phyloP scores from a whole-genome alignment of 2,329 filamentous ascomycete species.

The Penicillium sp. region DNA sequence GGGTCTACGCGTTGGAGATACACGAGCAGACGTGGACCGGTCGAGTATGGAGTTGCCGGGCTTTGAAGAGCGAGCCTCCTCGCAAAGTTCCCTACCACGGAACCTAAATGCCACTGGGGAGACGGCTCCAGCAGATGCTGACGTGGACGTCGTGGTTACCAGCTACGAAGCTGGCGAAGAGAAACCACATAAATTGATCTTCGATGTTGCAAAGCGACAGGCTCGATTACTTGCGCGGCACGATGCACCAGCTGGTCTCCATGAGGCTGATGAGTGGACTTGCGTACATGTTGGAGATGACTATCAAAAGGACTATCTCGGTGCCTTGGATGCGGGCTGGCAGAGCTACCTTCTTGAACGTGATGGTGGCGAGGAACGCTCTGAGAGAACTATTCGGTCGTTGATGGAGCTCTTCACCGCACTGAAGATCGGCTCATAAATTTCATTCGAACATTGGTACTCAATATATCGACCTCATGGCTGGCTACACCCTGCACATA shows the following conservation, averaged over 20 bases:
- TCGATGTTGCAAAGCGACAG: constrained; percentile 40
- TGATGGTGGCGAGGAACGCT: constrained; percentile 1
- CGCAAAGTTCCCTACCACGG: background rate
- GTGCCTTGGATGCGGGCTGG: constrained; percentile 43
- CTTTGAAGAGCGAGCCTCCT: constrained; percentile 22
- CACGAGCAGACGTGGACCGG: constrained; percentile 34
- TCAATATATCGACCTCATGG: background rate
- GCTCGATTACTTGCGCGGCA: constrained; percentile 23
- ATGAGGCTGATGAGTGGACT: constrained; percentile 23
- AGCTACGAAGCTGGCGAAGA: constrained; percentile 51
- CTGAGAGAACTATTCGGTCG: constrained; percentile 22
- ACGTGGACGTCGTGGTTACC: constrained; percentile 49
- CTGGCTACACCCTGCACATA: background rate
- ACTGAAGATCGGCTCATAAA: constrained; percentile 13
- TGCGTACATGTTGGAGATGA: constrained; percentile 51
- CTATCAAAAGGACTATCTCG: constrained; percentile 44
- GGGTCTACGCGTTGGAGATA: constrained; percentile 40
- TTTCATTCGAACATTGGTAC: background rate
- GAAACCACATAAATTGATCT: constrained; percentile 46
- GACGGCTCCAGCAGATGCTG: constrained; percentile 12
- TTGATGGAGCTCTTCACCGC: constrained; percentile 28
- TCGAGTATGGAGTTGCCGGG: constrained; percentile 31
- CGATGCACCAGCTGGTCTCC: background rate
- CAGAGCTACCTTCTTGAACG: constrained; percentile 38
- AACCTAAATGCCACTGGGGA: background rate